Base-by-base conservation (phyloP, 176 grass and related monocot species). In the Triticum timopheevii region DNA sequence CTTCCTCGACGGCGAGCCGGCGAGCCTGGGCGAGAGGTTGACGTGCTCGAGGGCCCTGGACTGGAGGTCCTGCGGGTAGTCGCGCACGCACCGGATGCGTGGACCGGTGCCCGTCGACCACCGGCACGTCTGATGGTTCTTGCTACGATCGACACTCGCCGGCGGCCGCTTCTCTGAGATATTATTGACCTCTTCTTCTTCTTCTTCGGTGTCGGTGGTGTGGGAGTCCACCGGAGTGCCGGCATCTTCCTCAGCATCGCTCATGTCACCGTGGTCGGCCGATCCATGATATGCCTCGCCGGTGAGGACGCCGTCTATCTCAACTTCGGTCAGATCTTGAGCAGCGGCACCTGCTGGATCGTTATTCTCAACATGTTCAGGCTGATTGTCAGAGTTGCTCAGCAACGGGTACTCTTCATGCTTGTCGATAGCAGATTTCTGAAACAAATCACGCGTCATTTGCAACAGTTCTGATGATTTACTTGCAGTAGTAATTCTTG, bases 1-100 rank as follows among this genome's bases (percentile, higher is more conserved):
- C 73, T 91, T 95, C 89, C 90, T 82, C 4, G 62, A 62, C 44
- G 89, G 90, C 23, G 90, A 90, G 11, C 76, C 77, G 22, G 15
- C 42, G 31, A 83, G 24, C 31, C 90, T 91, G 23, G 97, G 97
- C 24, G 97, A 99, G 9, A 99, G 92, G 86, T 96, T 99, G 17
- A 99, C 97, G 42, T 99, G 97, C 90, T 99, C 97, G 0, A 99
- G 86, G 22, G 97, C 97, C 87, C 68, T 93, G 61, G 44, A 93
- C 86, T 99, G 97, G 5, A 99, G 94, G 65, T 97, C 90, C 61
- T 84, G 74, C 19, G 94, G 94, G 83, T 99, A 99, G 83, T 99
- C 97, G 16, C 97, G 92, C 76, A 99, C 94, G 81, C 92, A 96
- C 61, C 90, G 84, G 68, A 99, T 99, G 80, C 97, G 92, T 8